A percentile compares a stretch with the other conserved stretches of the same genome.
Evolutionary conservation across 1,284 basidiomycete genomes (phyloP).

Genomic region (Sparassis latifolia): DNA sequence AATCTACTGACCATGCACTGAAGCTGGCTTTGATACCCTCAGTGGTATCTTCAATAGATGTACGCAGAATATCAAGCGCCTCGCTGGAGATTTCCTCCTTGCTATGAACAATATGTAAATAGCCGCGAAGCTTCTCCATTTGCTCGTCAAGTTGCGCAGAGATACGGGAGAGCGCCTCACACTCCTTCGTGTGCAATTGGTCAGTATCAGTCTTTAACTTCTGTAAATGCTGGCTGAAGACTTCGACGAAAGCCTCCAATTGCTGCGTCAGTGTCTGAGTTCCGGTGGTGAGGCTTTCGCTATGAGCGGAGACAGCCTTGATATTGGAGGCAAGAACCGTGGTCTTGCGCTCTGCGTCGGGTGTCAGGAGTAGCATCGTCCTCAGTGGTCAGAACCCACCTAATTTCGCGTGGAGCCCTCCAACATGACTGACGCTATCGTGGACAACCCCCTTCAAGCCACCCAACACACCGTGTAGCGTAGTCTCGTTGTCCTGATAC

Average conservation of each 20-base stretch:
- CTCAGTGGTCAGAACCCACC: slow-evolving; percentile 38
- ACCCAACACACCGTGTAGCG: slow-evolving; percentile 65
- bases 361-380: slow-evolving; percentile 4
- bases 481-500: slow-evolving; percentile 69
- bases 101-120: slow-evolving; percentile 50
- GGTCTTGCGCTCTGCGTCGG: slow-evolving; percentile 65
- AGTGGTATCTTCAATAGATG: slow-evolving; percentile 44
- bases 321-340: slow-evolving; percentile 61
- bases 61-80: slow-evolving; percentile 41
- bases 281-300: slow-evolving; percentile 48
- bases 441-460: slow-evolving; percentile 61
- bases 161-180: slow-evolving; percentile 44
- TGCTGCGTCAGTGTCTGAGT: slow-evolving; percentile 48
- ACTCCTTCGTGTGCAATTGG: slow-evolving; percentile 50
- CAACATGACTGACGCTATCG: slow-evolving; percentile 69
- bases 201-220: slow-evolving; percentile 54
- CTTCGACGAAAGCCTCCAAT: slow-evolving; percentile 58
- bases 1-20: slow-evolving; percentile 43
- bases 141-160: slow-evolving; percentile 57
- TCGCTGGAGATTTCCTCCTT: slow-evolving; percentile 52
- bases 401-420: slow-evolving; percentile 77
- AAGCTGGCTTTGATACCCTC: slow-evolving; percentile 49
- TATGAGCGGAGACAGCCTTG: slow-evolving; percentile 56
- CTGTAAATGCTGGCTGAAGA: slow-evolving; percentile 44
- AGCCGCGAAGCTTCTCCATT: slow-evolving; percentile 48